Evolutionary conservation across 2,329 filamentous ascomycete species (phyloP), one percentile per base, ranked within the genome.

Genomic region (Cercospora canescens): DNA sequence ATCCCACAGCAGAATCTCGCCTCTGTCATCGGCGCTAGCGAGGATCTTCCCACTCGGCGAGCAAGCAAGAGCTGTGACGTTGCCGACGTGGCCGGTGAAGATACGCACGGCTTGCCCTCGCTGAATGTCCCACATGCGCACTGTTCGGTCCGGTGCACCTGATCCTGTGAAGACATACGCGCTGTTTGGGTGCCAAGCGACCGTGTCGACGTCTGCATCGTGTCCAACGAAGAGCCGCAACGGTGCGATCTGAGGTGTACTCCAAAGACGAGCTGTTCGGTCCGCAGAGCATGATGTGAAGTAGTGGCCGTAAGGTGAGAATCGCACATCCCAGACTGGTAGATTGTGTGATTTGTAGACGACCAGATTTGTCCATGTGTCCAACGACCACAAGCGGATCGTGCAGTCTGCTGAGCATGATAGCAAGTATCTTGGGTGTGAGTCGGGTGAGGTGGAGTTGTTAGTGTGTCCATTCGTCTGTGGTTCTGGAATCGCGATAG

Each of bases 41-140:
- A 99, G 84, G 32, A 94, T 88, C 77, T 92, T 94, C 70, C 95
- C 95, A 73, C 93, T 93, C 1, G 92, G 93, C 24, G 92, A 90
- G 74, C 93, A 96, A 69, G 94, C 88, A 28, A 98, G 82, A 0
- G 93, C 87, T 14, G 91, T 96, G 76, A 98, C 89, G 74, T 93
- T 92, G 58, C 95, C 93, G 0, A 88, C 91, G 76, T 99, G 95
- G 1, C 95, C 95, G 0, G 92, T 93, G 76, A 98, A 97, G 74
- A 98, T 88, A 28, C 95, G 91, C 5, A 97, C 92, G 37, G 93
- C 93, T 68, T 90, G 89, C 30, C 95, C 95, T 8, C 91, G 94
- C 11, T 88, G 86, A n/a, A 97, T 87, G 9, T 93, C 90, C 95
- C 95, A 99, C 94, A 99, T 98, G 32, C 95, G 90, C 35, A 98